Conservation (phyloP, 2,329 filamentous ascomycete genomes). For the Daldinia eschscholtzii region DNA sequence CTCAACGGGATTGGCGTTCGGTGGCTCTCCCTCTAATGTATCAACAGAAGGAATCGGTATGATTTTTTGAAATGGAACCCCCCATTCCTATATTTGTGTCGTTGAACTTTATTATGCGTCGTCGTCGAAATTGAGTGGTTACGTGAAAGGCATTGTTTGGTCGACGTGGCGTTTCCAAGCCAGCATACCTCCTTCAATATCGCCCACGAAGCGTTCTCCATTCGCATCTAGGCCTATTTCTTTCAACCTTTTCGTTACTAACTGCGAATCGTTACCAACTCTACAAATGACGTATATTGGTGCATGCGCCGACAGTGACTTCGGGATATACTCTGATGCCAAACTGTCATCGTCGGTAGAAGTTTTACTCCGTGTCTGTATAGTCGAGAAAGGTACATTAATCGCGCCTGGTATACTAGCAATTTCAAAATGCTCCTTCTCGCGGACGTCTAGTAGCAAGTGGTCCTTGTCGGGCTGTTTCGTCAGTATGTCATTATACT, state of each 20-base stretch:
- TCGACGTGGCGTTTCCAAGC: conserved; percentile 81
- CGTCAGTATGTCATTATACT: conserved; percentile 63
- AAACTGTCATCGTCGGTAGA: conserved; percentile 41
- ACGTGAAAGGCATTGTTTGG: conserved; percentile 65
- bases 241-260: conserved; percentile 75
- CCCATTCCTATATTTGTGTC: conserved; percentile 37
- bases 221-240: conserved; percentile 67
- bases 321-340: conserved; percentile 56
- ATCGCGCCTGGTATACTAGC: conserved; percentile 80
- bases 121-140: conserved; percentile 33
- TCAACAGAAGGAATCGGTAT: conserved; percentile 45
- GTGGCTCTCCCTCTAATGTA: conserved; percentile 50
- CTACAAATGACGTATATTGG: conserved; percentile 80
- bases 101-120: conserved; percentile 23
- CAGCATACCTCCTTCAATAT: conserved; percentile 77
- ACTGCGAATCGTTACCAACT: conserved; percentile 82
- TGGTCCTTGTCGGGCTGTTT: conserved; percentile 53
- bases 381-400: conserved; percentile 76
- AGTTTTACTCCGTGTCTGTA: conserved; percentile 53
- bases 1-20: conserved; percentile 47
- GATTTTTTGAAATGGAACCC: conserved; percentile 48
- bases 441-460: conserved; percentile 84
- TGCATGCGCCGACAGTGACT: conserved; percentile 55
- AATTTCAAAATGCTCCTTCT: conserved; percentile 86
- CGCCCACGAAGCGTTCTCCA: conserved; percentile 72